Evolutionary conservation across 176 grass and related monocot species (phyloP), one percentile per base, ranked within the genome.

Genomic region (Oryza glumipatula): DNA sequence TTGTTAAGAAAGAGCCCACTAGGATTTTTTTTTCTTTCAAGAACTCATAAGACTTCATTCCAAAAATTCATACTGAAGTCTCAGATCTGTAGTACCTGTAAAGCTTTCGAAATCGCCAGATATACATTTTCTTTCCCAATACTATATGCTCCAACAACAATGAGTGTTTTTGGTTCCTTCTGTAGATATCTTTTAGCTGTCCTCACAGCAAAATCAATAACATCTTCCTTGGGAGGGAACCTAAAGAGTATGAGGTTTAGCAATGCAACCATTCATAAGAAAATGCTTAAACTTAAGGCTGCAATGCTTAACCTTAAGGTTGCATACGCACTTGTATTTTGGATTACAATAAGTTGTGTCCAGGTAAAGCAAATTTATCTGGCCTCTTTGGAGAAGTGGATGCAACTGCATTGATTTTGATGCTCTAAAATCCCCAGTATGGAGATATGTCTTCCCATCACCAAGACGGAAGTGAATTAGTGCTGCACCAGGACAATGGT

Each of bases 331-430:
- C 93, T 82, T 95, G 82, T 93, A 95, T 43, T 88, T 95, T 32
- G 93, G 93, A 81, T 91, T 91, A 76, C 90, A 95, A 74, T 95
- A 95, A 16, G 93, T 95, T 43, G 90, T 95, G 76, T 93, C 90
- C 63, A 95, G 86, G 54, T 95, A 95, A 84, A 95, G 86, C 58
- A 95, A 74, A 86, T 92, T 92, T 82, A 95, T 28, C 6, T 58
- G 68, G 43, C 71, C 77, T 72, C 46, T 85, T 72, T 92, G 88
- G 63, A 95, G 88, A 45, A 90, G 80, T 44, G 83, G 90, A 47
- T 90, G 80, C 65, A 72, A 87, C 9, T 89, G 90, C 93, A 93
- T 91, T 33, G 71, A 84, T 86, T 88, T 84, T 22, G 85, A 89
- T 85, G 90, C 93, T 74, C 88, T 92, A 75, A 95, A 95, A 84